These are phyloP conservation scores for Boeremia lycopersici DNA, from an alignment of 2,329 filamentous ascomycete genomes.

Conservation along the genomic window DNA sequence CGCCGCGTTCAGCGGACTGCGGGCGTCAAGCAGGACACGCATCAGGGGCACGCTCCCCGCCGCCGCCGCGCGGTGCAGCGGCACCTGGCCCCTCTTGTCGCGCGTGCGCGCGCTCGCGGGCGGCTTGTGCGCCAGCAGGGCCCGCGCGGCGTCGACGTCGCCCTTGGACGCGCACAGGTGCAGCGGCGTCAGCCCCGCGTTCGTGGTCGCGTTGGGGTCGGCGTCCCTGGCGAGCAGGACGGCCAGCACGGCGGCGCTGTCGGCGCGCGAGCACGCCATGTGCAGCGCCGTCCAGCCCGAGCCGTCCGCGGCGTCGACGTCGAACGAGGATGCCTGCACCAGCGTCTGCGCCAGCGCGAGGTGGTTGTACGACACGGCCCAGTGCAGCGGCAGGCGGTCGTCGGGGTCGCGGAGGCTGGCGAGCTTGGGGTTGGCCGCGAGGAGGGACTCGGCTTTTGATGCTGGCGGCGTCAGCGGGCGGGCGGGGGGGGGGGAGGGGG, in stretches of 20 bases:
- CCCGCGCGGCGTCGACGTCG: slow-evolving; percentile 79
- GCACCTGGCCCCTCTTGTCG: slow-evolving; percentile 86
- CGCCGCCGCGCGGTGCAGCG: slow-evolving; percentile 89
- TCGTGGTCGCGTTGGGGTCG: slow-evolving; percentile 73
- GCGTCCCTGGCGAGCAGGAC: slow-evolving; percentile 72
- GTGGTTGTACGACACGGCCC: slow-evolving; percentile 86
- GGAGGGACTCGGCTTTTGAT: slow-evolving; percentile 72
- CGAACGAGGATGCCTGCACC: slow-evolving; percentile 73
- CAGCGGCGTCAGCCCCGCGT: slow-evolving; percentile 78
- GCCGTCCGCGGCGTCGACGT: slow-evolving; percentile 81
- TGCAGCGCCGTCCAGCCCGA: slow-evolving; percentile 84
- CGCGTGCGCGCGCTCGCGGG: slow-evolving; percentile 76
- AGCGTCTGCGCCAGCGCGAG: slow-evolving; percentile 76
- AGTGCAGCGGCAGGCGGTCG: slow-evolving; percentile 88
- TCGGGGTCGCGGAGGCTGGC: slow-evolving; percentile 79
- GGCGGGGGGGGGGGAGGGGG: slow-evolving; percentile 1
- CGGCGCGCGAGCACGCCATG: slow-evolving; percentile 78
- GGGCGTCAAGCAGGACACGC: slow-evolving; percentile 76
- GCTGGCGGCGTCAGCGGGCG: slow-evolving; percentile 63
- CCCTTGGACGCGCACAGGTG: slow-evolving; percentile 92
- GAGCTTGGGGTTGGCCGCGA: slow-evolving; percentile 79
- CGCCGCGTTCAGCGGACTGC: slow-evolving; percentile 82
- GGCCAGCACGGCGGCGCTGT: slow-evolving; percentile 71
- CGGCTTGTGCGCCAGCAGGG: slow-evolving; percentile 71
- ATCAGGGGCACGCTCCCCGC: slow-evolving; percentile 89